Base-by-base conservation (phyloP, 2,329 filamentous ascomycete genomes). In the Fusarium sp. region DNA sequence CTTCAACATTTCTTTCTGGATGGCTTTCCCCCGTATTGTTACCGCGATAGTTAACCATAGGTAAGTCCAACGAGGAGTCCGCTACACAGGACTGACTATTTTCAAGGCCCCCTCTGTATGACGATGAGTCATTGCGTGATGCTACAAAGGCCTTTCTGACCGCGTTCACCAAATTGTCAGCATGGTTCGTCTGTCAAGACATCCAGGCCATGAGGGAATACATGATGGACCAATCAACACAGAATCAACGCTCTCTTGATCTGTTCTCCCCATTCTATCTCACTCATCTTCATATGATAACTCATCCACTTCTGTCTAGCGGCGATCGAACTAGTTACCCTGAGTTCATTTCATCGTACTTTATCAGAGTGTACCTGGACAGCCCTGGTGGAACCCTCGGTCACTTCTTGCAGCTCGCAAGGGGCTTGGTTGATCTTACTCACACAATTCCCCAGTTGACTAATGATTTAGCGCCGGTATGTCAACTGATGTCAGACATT, bases 111-210 rank as follows among this genome's bases (percentile, higher is more conserved):
- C 55, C 74, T 15, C 54, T 73, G 13, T 57, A 60, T 14, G 74
- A 67, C 39, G 62, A 66, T 7, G 59, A 66, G 14, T 73, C 67
- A 51, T 71, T 82, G 9, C 76, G 76, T 7, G 70, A 77, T 4
- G 67, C 77, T 9, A 61, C 71, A n/a, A 50, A 73, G 49, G 64
- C 67, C 1, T 78, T 85, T 41, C 84, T 81, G 64, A 62, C 67
- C 11, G 72, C 73, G 3, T 85, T 83, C 65, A 81, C 85, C n/a
- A 80, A 76, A 57, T 74, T 90, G 44, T 79, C 86, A 2, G 84
- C 83, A 14, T 82, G 81, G 62, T 84, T 89, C 60, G 76, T 89
- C 52, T 73, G 78, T 15, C 75, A 87, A 62, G 88, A 90, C 70
- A 57, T 61, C 39, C 44, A 62, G 13, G 65, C 53, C 10, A 28